These are phyloP conservation scores for Tieghemostelium lacteum DNA, from an alignment of 78 protist species.

Conservation along the genomic window DNA sequence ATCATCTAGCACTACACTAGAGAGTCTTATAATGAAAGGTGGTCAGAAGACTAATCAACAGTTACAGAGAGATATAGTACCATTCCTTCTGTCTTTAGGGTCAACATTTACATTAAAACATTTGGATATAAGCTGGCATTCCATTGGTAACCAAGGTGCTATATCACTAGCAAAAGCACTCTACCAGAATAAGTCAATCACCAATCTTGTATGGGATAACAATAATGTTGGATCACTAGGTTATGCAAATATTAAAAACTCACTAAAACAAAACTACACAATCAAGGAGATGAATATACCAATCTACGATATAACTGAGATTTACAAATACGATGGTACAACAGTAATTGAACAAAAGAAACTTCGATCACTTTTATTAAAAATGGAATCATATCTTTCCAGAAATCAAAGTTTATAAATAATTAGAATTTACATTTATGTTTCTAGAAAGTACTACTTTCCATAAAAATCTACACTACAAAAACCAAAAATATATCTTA, in stretches of 20 bases:
- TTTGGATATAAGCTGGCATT: slow-evolving; percentile 36
- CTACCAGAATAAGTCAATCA: slow-evolving; percentile 19
- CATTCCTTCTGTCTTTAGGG: slow-evolving; percentile 43
- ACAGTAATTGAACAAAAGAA: slow-evolving; percentile 31
- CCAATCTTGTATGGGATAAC: slow-evolving; percentile 2
- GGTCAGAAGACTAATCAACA: slow-evolving; percentile 49
- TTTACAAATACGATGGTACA: slow-evolving; percentile 14
- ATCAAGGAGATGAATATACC: slow-evolving; percentile 59
- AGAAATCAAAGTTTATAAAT: slow-evolving; percentile 60
- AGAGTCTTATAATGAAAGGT: slow-evolving; percentile 39
- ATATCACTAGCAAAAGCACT: slow-evolving; percentile 28
- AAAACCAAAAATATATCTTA: too few species aligned
- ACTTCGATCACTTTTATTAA: slow-evolving; percentile 33
- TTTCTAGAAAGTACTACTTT: too few species aligned
- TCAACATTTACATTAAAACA: slow-evolving; percentile 14
- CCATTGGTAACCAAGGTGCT: slow-evolving; percentile 39
- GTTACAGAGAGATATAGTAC: slow-evolving; percentile 26
- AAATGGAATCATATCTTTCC: slow-evolving; percentile 48
- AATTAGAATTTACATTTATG: too few species aligned
- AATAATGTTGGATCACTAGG: slow-evolving; percentile 49
- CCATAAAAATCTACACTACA: too few species aligned
- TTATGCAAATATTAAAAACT: slow-evolving; percentile 44
- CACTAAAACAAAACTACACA: slow-evolving; percentile 46
- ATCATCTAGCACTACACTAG: slow-evolving; percentile 24
- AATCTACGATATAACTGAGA: slow-evolving; percentile 12